These are phyloP conservation scores for Chaetomium olivaceum DNA, from an alignment of 2,329 filamentous ascomycete genomes.

Conservation along the genomic window DNA sequence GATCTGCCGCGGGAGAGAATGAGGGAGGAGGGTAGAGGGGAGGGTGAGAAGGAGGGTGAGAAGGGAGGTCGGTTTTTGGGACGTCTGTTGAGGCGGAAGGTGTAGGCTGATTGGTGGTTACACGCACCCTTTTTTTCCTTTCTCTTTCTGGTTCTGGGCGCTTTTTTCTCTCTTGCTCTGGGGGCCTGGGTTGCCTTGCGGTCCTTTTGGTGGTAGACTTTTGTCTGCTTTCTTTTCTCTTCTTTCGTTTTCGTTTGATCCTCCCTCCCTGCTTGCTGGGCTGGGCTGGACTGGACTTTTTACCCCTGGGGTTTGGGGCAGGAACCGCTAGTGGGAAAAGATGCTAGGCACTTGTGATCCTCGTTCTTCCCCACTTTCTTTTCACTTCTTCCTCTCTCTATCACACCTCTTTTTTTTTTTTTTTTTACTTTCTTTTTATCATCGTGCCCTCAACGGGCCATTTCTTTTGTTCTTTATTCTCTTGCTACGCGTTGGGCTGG, in stretches of 20 bases:
- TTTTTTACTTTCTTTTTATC: background rate
- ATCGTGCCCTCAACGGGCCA: background rate
- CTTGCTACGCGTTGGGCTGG: slow-evolving; percentile 8
- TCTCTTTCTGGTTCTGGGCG: slow-evolving; percentile 14
- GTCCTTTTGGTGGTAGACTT: background rate
- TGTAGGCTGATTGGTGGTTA: no score
- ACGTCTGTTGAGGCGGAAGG: slow-evolving; percentile 41
- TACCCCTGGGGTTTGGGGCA: background rate
- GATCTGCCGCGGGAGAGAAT: slow-evolving; percentile 13
- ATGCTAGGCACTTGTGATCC: background rate
- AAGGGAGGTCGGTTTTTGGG: slow-evolving; percentile 32
- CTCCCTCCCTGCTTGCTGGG: background rate
- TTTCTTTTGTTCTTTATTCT: background rate
- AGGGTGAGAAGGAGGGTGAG: background rate
- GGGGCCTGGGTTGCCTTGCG: background rate
- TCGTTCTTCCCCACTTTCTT: background rate
- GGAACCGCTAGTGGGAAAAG: slow-evolving; percentile 4
- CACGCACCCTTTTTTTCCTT: background rate
- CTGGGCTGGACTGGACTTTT: background rate
- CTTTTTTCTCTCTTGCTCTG: slow-evolving; percentile 16
- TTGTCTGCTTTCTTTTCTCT: background rate
- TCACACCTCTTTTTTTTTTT: background rate
- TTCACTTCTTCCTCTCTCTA: no score
- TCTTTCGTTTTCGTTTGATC: background rate
- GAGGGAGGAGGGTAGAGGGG: background rate